Evolutionary conservation across 2,329 filamentous ascomycete species (phyloP).

Genomic region (Ophiosphaerella herpotricha): DNA sequence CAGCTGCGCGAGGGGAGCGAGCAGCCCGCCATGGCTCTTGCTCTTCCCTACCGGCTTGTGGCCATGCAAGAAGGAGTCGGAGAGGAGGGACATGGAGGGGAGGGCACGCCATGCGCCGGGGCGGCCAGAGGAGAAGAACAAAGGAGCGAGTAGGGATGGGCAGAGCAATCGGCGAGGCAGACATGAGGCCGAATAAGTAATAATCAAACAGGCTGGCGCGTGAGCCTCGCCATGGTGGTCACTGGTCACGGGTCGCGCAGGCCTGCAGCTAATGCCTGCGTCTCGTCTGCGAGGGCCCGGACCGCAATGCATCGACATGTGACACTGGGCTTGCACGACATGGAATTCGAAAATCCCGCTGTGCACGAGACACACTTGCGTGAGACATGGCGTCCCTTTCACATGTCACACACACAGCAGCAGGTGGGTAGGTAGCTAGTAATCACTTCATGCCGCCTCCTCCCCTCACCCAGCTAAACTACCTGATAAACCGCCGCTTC

Average conservation of each 20-base stretch:
- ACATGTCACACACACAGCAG: background rate
- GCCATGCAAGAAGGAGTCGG: constrained; percentile 37
- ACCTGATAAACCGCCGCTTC: too few relatives aligned
- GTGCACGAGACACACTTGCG: constrained; percentile 23
- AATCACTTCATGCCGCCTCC: too few relatives aligned
- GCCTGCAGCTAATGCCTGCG: constrained; percentile 12
- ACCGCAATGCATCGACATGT: too few relatives aligned
- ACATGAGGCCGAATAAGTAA: constrained; percentile 10
- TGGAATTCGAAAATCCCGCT: constrained; percentile 7
- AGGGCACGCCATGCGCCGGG: constrained; percentile 39
- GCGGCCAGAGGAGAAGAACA: constrained; percentile 16
- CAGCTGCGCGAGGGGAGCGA: constrained; percentile 43
- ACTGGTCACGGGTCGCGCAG: constrained; percentile 11
- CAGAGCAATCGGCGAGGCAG: constrained; percentile 1
- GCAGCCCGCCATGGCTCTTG: constrained; percentile 38
- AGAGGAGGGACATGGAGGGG: constrained; percentile 44
- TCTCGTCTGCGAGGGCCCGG: background rate
- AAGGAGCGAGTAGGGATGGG: constrained; percentile 3
- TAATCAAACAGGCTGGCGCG: constrained; percentile 2
- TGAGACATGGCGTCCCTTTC: constrained; percentile 7
- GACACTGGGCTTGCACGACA: background rate
- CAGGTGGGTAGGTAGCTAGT: too few relatives aligned
- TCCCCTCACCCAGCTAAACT: too few relatives aligned
- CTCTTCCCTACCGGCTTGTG: constrained; percentile 21
- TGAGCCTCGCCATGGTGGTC: constrained; percentile 4